phyloP scores from a whole-genome alignment of 2,329 filamentous ascomycete species.

The Calonectria crousiana region DNA sequence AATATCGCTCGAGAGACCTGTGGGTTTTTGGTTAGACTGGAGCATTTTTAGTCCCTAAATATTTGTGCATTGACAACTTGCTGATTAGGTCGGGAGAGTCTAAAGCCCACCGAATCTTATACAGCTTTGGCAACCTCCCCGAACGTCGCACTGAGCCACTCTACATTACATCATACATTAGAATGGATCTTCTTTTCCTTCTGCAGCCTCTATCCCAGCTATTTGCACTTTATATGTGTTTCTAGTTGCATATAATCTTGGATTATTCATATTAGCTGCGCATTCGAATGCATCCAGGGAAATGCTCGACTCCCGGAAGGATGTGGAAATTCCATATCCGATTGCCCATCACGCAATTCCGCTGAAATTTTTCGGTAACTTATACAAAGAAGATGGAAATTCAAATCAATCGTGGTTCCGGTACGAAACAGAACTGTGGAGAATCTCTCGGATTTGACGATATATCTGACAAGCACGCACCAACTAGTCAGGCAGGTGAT shows the following conservation, averaged over 20 bases:
- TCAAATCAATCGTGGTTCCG: not conserved
- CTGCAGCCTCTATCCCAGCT: not conserved
- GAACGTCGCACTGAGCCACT: not conserved
- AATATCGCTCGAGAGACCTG: not conserved
- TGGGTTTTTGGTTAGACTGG: not conserved
- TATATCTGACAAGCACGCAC: not conserved
- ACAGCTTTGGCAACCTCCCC: not conserved
- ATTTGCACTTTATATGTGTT: not conserved
- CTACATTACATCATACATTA: not conserved
- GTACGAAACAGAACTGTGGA: too few species aligned
- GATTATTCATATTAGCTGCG: not conserved
- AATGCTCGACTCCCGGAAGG: accelerated
- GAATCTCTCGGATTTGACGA: too few species aligned
- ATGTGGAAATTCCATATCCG: not conserved
- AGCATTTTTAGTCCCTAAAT: not conserved
- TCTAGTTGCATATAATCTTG: not conserved
- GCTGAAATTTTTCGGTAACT: too few species aligned
- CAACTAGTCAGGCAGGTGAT: not conserved
- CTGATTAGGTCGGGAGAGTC: not conserved
- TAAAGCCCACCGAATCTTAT: not conserved
- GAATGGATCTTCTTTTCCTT: not conserved
- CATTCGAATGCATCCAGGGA: not conserved
- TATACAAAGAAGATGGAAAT: not conserved
- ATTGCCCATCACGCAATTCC: too few species aligned
- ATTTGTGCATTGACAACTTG: not conserved